Base-by-base conservation (phyloP, 1,139 yeast genomes). In the Fermentozyma sake region DNA sequence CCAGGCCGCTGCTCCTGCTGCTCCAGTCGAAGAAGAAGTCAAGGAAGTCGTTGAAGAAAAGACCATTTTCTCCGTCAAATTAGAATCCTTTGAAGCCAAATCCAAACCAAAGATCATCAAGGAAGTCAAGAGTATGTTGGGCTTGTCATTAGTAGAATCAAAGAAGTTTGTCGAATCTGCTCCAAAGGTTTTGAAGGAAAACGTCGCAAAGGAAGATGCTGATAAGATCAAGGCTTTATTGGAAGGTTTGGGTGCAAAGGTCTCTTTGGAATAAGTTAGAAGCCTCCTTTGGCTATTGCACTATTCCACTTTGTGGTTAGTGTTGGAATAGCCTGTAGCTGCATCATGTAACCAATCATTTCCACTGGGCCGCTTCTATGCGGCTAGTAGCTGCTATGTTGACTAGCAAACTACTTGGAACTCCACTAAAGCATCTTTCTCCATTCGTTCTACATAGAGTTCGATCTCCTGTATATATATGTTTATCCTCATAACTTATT, bases 91-190 rank as follows among this genome's bases (percentile, higher is more conserved):
- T 48, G 99, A 91, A 50, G 77, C 97, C 38, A 87, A 89, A 67
- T 67, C 95, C 34, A 91, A 91, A 72, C 96, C 99, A 41, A 91
- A 91, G 81, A 77, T 91, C 55, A 93, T 91, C 59, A 91, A 91
- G 71, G 98, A 91, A 67, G 95, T 91, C 46, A 91, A 91, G 72
- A 74, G 83, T 38, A 69, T 91, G 57, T 72, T 91, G 51, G 96
- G 96, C 7, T 72, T 91, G 52, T 86, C 96, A 11, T 73, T 91
- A 46, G 98, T 91, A 37, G 98, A 91, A 56, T 85, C 96, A 38
- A 93, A 91, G 78, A 91, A 91, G 68, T 85, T 91, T 45, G 99
- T 93, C 35, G 99, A 91, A 68, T 67, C 89, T 50, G 97, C 98
- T 38, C 99, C 99, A 47, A 91, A 91, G 72, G 71, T 84, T 26